Percentiles rank a stretch among this genome's conserved stretches.
phyloP scores from a whole-genome alignment of 1,284 basidiomycete genomes.

The Trametes pubescens region DNA sequence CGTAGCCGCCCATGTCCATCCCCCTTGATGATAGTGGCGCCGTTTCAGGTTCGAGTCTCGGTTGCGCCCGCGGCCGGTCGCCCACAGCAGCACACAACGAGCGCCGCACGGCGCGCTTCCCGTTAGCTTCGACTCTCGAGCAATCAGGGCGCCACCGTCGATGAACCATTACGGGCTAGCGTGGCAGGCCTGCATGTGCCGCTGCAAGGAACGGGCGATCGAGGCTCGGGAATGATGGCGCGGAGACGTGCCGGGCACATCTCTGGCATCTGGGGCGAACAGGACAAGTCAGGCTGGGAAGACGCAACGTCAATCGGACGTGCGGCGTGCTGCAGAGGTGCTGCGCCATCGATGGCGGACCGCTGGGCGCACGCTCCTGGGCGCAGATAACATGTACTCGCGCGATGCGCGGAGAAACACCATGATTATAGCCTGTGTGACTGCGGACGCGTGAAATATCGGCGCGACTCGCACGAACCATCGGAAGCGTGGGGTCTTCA shows the following conservation, averaged over 20 bases:
- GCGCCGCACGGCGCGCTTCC: neutral
- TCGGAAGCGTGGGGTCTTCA: neutral
- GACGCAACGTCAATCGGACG: conserved; percentile 1
- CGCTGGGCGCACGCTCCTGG: neutral
- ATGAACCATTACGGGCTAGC: neutral
- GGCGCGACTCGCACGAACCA: neutral
- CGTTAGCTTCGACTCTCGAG: neutral
- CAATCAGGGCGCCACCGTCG: neutral
- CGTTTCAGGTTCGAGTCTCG: neutral
- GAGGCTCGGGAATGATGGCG: neutral
- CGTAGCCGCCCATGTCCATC: neutral
- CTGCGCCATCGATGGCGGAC: conserved; percentile 5
- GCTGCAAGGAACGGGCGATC: neutral
- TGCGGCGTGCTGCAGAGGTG: neutral
- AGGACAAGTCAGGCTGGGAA: neutral
- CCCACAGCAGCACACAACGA: conserved; percentile 1
- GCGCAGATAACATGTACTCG: neutral
- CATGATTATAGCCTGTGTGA: neutral
- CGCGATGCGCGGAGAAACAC: neutral
- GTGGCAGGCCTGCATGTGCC: neutral
- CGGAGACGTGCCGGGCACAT: neutral
- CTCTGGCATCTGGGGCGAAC: neutral
- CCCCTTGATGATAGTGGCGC: conserved; percentile 1
- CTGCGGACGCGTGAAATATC: neutral
- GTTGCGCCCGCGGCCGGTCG: neutral